phyloP scores from a whole-genome alignment of 129 eudicot genomes.

The Centaurea solstitialis region DNA sequence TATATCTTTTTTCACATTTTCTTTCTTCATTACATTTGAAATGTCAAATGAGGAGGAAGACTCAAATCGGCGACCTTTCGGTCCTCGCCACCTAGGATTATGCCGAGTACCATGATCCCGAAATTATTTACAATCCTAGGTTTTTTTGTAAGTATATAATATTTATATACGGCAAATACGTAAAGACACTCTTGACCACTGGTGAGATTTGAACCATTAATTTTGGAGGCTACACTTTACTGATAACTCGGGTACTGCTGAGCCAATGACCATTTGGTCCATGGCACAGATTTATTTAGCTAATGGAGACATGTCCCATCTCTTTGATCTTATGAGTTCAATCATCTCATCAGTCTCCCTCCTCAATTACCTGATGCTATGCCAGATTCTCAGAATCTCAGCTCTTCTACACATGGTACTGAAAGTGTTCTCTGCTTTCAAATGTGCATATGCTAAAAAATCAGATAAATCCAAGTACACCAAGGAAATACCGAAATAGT shows the following conservation, averaged over 20 bases:
- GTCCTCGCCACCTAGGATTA: background rate
- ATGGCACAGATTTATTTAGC: background rate
- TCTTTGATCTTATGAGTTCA: background rate
- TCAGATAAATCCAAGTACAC: background rate
- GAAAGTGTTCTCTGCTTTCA: background rate
- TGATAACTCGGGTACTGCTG: background rate
- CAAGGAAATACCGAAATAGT: background rate
- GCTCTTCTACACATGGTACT: background rate
- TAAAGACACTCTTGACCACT: background rate
- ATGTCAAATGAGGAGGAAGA: background rate
- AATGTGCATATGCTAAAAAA: background rate
- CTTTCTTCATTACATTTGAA: background rate
- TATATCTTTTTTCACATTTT: background rate
- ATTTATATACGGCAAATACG: background rate
- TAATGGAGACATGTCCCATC: background rate
- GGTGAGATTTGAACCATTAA: background rate
- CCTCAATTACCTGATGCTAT: background rate
- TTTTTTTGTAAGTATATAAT: background rate
- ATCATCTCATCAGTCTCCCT: background rate
- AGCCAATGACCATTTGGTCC: background rate
- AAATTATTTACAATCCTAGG: background rate
- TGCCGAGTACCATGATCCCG: background rate
- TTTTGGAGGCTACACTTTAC: background rate
- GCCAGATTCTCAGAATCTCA: background rate
- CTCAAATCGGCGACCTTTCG: background rate